A percentile compares a stretch with the other conserved stretches of the same genome.
These are phyloP conservation scores for Eucalyptus fibrosa DNA, from an alignment of 345 rosid genomes.

Conservation along the genomic window DNA sequence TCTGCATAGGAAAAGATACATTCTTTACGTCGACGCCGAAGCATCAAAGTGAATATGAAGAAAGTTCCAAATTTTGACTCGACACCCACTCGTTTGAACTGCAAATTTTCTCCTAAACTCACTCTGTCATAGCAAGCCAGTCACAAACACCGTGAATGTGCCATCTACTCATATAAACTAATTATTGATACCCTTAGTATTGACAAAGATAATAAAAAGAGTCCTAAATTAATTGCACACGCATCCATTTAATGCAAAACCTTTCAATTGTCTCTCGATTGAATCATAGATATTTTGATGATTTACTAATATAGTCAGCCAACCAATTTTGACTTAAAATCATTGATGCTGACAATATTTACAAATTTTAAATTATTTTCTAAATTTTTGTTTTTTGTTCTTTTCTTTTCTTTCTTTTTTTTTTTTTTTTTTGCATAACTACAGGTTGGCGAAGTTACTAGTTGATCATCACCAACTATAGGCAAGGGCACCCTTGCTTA, in stretches of 20 bases:
- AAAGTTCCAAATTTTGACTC: background rate
- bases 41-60: background rate
- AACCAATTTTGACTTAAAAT: background rate
- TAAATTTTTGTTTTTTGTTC: background rate
- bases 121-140: background rate
- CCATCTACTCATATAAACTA: background rate
- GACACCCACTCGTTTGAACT: background rate
- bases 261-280: background rate
- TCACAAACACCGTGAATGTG: background rate
- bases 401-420: too few relatives aligned
- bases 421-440: background rate
- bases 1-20: background rate
- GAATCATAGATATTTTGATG: background rate
- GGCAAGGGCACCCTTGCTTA: too few relatives aligned
- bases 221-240: too few relatives aligned
- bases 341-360: background rate
- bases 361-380: too few relatives aligned
- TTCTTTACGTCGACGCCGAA: background rate
- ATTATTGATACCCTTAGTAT: background rate
- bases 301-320: too few relatives aligned
- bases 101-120: background rate
- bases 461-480: background rate
- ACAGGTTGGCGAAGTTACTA: background rate
- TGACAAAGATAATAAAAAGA: background rate
- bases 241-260: too few relatives aligned